These are phyloP conservation scores for Colletotrichum sp. DNA, from an alignment of 2,329 filamentous ascomycete genomes.

Conservation along the genomic window DNA sequence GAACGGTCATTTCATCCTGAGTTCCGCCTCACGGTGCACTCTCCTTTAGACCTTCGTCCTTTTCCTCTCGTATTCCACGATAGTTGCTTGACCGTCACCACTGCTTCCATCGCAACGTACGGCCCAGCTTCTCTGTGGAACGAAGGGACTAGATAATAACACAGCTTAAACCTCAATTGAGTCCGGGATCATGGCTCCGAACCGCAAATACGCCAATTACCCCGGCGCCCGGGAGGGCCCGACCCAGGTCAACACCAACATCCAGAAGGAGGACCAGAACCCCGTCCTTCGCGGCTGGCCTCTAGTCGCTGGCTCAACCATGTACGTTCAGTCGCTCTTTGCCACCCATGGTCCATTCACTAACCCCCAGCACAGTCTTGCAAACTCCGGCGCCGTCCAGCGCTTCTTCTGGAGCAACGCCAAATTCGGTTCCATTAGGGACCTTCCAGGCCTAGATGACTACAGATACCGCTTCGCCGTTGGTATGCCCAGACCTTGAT, in stretches of 20 bases:
- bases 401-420: slow-evolving; percentile 75
- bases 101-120: background rate
- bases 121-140: background rate
- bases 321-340: slow-evolving; percentile 51
- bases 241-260: background rate
- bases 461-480: slow-evolving; percentile 48
- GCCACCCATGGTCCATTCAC: background rate
- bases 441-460: slow-evolving; percentile 49
- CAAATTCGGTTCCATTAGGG: slow-evolving; percentile 52
- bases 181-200: slow-evolving; percentile 16
- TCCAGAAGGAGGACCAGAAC: slow-evolving; percentile 58
- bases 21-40: background rate
- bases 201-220: slow-evolving; percentile 22
- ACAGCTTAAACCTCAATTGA: background rate
- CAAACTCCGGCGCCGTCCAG: slow-evolving; percentile 65
- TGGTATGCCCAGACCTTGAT: background rate
- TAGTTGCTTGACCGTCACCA: background rate
- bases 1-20: background rate
- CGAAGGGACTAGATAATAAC: background rate
- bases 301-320: slow-evolving; percentile 64
- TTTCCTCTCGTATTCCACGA: background rate
- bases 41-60: background rate
- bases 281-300: slow-evolving; percentile 72
- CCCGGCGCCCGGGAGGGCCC: slow-evolving; percentile 17
- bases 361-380: slow-evolving; percentile 49